phyloP scores from a whole-genome alignment of 768 basidiomycete species.

The Phanerodontia chrysosporium region DNA sequence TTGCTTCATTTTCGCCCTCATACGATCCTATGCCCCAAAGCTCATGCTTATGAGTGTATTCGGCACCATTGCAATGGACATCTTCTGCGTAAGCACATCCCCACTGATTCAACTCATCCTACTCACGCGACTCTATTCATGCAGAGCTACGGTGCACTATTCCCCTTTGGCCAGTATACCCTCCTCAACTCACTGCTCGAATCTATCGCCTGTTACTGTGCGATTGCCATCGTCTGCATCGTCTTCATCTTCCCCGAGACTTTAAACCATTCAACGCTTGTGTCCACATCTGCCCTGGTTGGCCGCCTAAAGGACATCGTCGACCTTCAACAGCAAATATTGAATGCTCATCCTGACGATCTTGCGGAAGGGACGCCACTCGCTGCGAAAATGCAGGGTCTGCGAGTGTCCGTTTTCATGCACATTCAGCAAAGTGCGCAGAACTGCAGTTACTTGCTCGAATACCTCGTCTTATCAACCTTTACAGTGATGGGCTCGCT shows the following conservation, averaged over 20 bases:
- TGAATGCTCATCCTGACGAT: constrained; percentile 18
- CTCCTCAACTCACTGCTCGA: constrained; percentile 39
- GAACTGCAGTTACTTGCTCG: not conserved
- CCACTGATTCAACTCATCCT: not conserved
- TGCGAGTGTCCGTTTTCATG: constrained; percentile 20
- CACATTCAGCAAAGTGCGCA: constrained; percentile 28
- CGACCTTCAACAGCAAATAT: constrained; percentile 30
- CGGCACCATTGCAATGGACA: constrained; percentile 43
- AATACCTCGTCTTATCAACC: not conserved
- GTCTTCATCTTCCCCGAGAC: constrained; percentile 51
- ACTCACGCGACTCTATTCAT: not conserved
- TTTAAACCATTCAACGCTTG: constrained; percentile 38
- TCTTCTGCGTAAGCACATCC: constrained; percentile 32
- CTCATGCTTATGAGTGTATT: constrained; percentile 42
- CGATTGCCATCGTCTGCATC: constrained; percentile 41
- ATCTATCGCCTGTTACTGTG: constrained; percentile 43
- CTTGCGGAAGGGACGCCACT: constrained; percentile 21
- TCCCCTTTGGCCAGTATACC: constrained; percentile 42
- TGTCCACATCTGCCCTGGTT: constrained; percentile 26
- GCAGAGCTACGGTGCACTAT: constrained; percentile 44
- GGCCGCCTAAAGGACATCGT: constrained; percentile 26
- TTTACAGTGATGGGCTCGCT: constrained; percentile 29
- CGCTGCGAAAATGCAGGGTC: constrained; percentile 16
- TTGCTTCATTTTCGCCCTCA: constrained; percentile 37
- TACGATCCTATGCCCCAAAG: constrained; percentile 44